phyloP scores from a whole-genome alignment of 306 rosid species.

The Luffa aegyptiaca region DNA sequence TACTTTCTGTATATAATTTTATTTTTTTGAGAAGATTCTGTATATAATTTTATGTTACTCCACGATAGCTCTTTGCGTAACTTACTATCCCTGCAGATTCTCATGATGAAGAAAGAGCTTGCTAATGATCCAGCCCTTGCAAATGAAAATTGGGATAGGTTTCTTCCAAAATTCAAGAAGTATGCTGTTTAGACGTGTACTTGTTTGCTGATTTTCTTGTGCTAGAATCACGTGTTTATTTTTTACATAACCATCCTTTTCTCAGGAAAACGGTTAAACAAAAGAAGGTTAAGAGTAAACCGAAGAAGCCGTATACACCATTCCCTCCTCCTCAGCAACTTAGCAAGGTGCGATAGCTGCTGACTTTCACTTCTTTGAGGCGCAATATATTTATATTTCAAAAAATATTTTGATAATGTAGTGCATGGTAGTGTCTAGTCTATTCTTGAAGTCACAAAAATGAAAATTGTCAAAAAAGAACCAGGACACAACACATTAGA shows the following conservation, averaged over 20 bases:
- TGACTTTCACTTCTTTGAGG: not conserved
- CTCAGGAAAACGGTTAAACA: conserved; percentile 76
- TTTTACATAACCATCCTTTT: not conserved
- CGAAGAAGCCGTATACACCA: conserved; percentile 73
- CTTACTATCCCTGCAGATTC: conserved; percentile 36
- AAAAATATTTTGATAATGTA: not conserved
- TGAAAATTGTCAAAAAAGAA: not conserved
- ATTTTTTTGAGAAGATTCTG: no score
- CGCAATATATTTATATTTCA: not conserved
- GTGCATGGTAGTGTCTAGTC: not conserved
- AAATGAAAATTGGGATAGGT: conserved; percentile 85
- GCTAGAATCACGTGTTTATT: not conserved
- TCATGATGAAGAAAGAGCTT: conserved; percentile 89
- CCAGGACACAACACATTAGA: not conserved
- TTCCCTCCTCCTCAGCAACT: conserved; percentile 92
- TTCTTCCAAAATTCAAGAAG: conserved; percentile 92
- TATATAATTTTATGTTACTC: not conserved
- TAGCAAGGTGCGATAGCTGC: conserved; percentile 54
- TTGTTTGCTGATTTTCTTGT: not conserved
- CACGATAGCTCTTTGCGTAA: not conserved
- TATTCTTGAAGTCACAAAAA: not conserved
- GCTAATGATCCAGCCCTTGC: conserved; percentile 88
- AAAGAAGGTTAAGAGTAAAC: conserved; percentile 58
- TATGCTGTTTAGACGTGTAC: conserved; percentile 14
- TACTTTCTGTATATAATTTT: not conserved